Evolutionary conservation across 352 stramenopile genomes (phyloP).

Genomic region (Phytophthora sp.): DNA sequence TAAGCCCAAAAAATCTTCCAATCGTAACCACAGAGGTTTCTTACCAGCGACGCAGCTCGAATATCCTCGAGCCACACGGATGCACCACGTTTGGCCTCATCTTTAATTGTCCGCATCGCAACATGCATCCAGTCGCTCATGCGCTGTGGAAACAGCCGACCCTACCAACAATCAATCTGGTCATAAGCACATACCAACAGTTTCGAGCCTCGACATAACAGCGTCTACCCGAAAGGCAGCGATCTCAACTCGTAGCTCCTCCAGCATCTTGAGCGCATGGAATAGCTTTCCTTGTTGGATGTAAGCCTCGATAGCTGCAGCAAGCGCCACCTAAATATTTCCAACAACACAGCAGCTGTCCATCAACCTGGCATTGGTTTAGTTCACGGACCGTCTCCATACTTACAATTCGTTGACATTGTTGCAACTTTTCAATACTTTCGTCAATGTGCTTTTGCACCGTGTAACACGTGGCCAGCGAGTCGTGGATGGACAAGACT

Average conservation of each 20-base stretch:
- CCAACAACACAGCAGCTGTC: too few relatives aligned
- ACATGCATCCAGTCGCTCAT: slow-evolving; percentile 85
- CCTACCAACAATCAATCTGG: slow-evolving; percentile 38
- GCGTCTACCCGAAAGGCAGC: slow-evolving; percentile 60
- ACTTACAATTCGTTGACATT: slow-evolving; percentile 78
- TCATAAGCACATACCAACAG: too few relatives aligned
- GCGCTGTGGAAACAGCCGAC: slow-evolving; percentile 74
- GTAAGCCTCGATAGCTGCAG: slow-evolving; percentile 65
- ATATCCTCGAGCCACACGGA: slow-evolving; percentile 80
- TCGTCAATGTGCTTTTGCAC: slow-evolving; percentile 77
- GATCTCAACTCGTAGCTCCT: slow-evolving; percentile 76
- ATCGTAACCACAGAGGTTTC: not conserved
- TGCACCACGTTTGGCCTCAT: slow-evolving; percentile 66
- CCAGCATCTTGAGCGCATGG: slow-evolving; percentile 77
- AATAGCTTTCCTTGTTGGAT: slow-evolving; percentile 78
- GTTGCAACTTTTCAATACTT: slow-evolving; percentile 81
- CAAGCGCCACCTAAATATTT: slow-evolving; percentile 56
- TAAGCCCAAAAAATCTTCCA: too few relatives aligned
- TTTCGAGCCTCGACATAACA: slow-evolving; percentile 1
- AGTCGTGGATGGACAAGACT: slow-evolving; percentile 63
- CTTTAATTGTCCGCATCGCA: slow-evolving; percentile 74
- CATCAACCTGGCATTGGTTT: too few relatives aligned
- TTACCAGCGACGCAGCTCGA: slow-evolving; percentile 60
- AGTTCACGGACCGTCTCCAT: not conserved
- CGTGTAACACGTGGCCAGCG: slow-evolving; percentile 57